phyloP scores from a whole-genome alignment of 2,329 filamentous ascomycete genomes.

The Fusarium torreyae region DNA sequence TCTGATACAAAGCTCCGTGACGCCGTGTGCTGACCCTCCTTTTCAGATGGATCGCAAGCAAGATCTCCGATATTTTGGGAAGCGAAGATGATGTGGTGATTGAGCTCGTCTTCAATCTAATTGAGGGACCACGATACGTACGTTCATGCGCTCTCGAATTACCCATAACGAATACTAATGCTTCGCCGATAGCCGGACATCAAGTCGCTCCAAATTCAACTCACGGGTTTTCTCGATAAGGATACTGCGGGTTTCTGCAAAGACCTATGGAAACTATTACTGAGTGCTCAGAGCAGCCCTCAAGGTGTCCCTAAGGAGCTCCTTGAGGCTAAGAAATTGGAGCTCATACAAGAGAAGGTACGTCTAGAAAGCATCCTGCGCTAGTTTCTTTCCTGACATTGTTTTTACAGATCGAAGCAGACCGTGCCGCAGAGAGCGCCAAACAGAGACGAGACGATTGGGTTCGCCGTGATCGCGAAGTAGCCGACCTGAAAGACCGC shows the following conservation, averaged over 20 bases:
- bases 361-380: not conserved
- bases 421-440: constrained; percentile 83
- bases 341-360: constrained; percentile 96
- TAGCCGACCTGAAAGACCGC: constrained; percentile 77
- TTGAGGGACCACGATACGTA: constrained; percentile 84
- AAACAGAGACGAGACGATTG: constrained; percentile 80
- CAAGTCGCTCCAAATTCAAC: constrained; percentile 93
- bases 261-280: constrained; percentile 90
- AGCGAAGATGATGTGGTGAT: constrained; percentile 96
- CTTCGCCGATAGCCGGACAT: constrained; percentile 82
- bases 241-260: constrained; percentile 92
- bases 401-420: constrained; percentile 79
- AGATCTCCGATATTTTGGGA: constrained; percentile 89
- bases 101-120: constrained; percentile 80
- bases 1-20: constrained; percentile 3
- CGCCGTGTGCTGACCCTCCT: constrained; percentile 33
- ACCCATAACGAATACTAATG: constrained; percentile 47
- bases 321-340: constrained; percentile 94
- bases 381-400: constrained; percentile 12
- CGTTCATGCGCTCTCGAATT: constrained; percentile 52
- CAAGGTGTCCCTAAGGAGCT: constrained; percentile 95
- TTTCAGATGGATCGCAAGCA: constrained; percentile 91
- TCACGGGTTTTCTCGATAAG: constrained; percentile 95
- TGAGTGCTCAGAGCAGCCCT: constrained; percentile 90
- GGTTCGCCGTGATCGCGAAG: constrained; percentile 78